Evolutionary conservation across 306 rosid species (phyloP).

Genomic region (Vicia sativa): DNA sequence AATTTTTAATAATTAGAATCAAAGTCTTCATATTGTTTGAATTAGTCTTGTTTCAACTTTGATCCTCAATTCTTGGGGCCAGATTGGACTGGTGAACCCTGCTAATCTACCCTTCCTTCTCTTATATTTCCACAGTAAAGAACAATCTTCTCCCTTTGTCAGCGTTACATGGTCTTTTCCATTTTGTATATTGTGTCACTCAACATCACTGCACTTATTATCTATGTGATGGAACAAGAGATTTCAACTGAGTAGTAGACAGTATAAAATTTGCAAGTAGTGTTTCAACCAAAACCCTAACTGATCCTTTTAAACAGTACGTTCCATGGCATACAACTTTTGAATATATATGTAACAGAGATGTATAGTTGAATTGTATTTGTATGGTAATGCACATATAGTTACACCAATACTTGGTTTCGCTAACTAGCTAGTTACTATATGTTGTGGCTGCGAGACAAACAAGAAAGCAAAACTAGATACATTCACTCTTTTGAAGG

Average conservation of each 20-base stretch:
- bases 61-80: neutral
- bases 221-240: conserved; percentile 14
- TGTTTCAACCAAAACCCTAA: conserved; percentile 15
- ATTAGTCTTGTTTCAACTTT: neutral
- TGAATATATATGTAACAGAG: neutral
- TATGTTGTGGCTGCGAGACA: neutral
- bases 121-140: neutral
- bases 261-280: neutral
- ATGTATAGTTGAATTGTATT: conserved; percentile 6
- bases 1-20: too few relatives aligned
- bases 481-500: conserved; percentile 30
- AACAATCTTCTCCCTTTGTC: neutral
- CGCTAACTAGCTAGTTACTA: conserved; percentile 36
- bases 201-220: neutral
- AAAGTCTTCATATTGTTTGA: too few relatives aligned
- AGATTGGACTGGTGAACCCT: neutral
- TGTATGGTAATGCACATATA: neutral
- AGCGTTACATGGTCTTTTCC: conserved; percentile 7
- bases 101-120: neutral
- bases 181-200: neutral
- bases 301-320: conserved; percentile 22
- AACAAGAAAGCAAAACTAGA: conserved; percentile 26
- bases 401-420: conserved; percentile 3
- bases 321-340: neutral
- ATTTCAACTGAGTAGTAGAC: neutral